Evolutionary conservation across 495 filamentous ascomycete species (phyloP).

Genomic region (Pyrenopolyporus hunteri): DNA sequence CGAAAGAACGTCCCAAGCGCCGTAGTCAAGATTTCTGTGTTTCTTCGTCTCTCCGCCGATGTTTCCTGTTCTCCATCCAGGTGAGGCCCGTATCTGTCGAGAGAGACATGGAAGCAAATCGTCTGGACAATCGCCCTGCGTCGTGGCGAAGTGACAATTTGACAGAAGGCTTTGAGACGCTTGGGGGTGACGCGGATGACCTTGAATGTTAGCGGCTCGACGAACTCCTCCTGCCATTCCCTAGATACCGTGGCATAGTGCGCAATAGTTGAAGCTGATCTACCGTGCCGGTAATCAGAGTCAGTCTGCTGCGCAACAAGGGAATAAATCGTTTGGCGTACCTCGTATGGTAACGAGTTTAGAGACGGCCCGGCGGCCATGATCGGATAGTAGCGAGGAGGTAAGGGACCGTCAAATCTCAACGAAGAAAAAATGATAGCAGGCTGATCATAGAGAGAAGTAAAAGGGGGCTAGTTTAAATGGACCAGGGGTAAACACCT

Average conservation of each 20-base stretch:
- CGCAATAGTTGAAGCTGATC: slow-evolving; percentile 4
- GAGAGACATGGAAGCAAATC: slow-evolving; percentile 28
- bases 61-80: slow-evolving; percentile 25
- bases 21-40: slow-evolving; percentile 20
- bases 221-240: slow-evolving; percentile 34
- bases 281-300: slow-evolving; percentile 2
- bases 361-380: slow-evolving; percentile 25
- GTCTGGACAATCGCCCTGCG: slow-evolving; percentile 30
- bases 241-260: slow-evolving; percentile 25
- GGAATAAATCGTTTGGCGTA: slow-evolving; percentile 33
- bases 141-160: slow-evolving; percentile 21
- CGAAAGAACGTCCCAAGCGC: slow-evolving; percentile 21
- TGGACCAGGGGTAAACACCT: slow-evolving; percentile 1
- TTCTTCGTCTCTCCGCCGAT: slow-evolving; percentile 20
- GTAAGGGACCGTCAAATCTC: background rate
- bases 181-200: slow-evolving; percentile 23
- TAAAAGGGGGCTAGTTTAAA: slow-evolving; percentile 2
- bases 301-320: slow-evolving; percentile 27
- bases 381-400: background rate
- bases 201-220: slow-evolving; percentile 26
- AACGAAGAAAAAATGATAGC: background rate
- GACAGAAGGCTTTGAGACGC: slow-evolving; percentile 24
- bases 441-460: background rate
- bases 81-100: slow-evolving; percentile 24
- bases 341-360: slow-evolving; percentile 36